Conservation (phyloP, 257 asterid genomes). For the Striga asiatica region DNA sequence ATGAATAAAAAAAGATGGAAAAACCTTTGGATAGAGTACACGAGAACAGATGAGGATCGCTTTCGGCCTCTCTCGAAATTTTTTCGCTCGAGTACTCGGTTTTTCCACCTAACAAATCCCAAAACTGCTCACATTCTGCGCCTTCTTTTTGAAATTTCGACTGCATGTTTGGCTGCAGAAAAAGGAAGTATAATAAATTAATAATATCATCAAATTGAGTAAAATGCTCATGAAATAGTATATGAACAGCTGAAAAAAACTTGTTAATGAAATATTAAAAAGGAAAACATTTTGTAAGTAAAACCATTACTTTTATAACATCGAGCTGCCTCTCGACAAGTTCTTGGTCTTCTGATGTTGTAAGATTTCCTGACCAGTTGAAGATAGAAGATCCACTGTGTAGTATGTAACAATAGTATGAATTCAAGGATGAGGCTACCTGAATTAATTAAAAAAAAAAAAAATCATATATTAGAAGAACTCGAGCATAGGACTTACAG, state of each 20-base stretch:
- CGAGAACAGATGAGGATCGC: slow-evolving; percentile 68
- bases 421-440: slow-evolving; percentile 68
- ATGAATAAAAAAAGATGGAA: slow-evolving; percentile 3
- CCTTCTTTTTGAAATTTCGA: slow-evolving; percentile 74
- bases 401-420: slow-evolving; percentile 67
- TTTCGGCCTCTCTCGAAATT: slow-evolving; percentile 36
- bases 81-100: slow-evolving; percentile 49
- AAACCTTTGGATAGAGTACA: slow-evolving; percentile 42
- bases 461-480: background rate
- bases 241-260: slow-evolving; percentile 9
- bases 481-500: slow-evolving; percentile 30
- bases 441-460: slow-evolving; percentile 23
- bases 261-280: background rate
- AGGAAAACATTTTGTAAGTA: slow-evolving; percentile 8
- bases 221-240: background rate
- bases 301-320: slow-evolving; percentile 46
- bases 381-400: slow-evolving; percentile 42
- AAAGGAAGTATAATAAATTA: slow-evolving; percentile 10
- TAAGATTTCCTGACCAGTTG: slow-evolving; percentile 63
- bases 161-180: slow-evolving; percentile 65
- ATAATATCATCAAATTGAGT: background rate
- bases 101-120: slow-evolving; percentile 65
- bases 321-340: slow-evolving; percentile 67
- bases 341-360: slow-evolving; percentile 64
- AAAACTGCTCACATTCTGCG: slow-evolving; percentile 60